These are phyloP conservation scores for Agaricus blazei DNA, from an alignment of 768 basidiomycete genomes.

Conservation along the genomic window DNA sequence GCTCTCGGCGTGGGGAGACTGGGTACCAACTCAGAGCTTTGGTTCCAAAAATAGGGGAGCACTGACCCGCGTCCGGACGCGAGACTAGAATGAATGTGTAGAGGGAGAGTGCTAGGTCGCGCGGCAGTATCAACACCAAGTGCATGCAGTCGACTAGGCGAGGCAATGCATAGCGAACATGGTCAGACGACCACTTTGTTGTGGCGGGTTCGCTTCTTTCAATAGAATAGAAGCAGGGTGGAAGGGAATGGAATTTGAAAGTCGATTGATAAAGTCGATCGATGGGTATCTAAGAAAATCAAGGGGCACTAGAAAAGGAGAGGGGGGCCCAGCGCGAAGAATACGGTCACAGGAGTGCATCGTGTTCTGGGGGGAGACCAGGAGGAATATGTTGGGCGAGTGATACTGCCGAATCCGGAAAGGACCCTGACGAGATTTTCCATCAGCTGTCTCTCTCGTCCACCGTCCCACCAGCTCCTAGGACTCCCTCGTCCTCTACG, in stretches of 20 bases:
- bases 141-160: background rate
- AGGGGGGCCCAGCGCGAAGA: slow-evolving; percentile 1
- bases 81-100: background rate
- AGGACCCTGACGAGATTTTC: slow-evolving; percentile 14
- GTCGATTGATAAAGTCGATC: background rate
- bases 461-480: slow-evolving; percentile 13
- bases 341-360: slow-evolving; percentile 9
- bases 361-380: slow-evolving; percentile 4
- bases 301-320: slow-evolving; percentile 3
- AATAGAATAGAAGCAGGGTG: background rate
- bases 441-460: slow-evolving; percentile 12
- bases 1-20: background rate
- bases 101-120: background rate
- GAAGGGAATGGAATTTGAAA: too few relatives aligned
- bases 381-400: background rate
- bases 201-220: background rate
- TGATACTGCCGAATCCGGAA: slow-evolving; percentile 1
- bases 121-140: background rate
- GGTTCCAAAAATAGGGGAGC: background rate
- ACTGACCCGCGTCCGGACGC: slow-evolving; percentile 1
- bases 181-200: background rate
- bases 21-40: background rate
- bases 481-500: slow-evolving; percentile 11
- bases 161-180: background rate
- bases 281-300: slow-evolving; percentile 6